Evolutionary conservation across 768 basidiomycete species (phyloP).

Genomic region (Imleria badia): DNA sequence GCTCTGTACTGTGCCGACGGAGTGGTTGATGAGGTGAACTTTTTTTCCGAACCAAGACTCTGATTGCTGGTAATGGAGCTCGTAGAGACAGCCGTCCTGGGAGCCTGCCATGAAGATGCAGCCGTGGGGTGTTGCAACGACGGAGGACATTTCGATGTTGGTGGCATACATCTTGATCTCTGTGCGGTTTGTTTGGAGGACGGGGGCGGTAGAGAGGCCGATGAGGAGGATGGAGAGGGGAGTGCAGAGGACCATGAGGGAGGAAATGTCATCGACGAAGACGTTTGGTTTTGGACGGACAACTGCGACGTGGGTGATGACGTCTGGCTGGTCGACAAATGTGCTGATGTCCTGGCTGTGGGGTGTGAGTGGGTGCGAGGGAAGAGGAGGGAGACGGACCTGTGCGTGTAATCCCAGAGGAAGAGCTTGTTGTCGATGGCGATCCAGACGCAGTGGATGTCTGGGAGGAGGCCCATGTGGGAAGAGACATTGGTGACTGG

Average conservation of each 20-base stretch:
- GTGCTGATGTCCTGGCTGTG: slow-evolving; percentile 84
- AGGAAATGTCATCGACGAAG: slow-evolving; percentile 91
- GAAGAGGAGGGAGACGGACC: slow-evolving; percentile 53
- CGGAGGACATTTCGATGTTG: slow-evolving; percentile 86
- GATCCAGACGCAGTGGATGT: slow-evolving; percentile 94
- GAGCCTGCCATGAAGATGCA: slow-evolving; percentile 89
- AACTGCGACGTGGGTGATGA: slow-evolving; percentile 85
- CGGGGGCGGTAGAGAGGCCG: slow-evolving; percentile 61
- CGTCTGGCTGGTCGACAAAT: slow-evolving; percentile 88
- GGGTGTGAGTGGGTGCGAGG: slow-evolving; percentile 4
- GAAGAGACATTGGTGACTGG: slow-evolving; percentile 68
- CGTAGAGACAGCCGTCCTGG: slow-evolving; percentile 87
- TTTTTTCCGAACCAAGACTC: slow-evolving; percentile 93
- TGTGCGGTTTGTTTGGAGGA: slow-evolving; percentile 48
- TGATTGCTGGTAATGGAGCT: slow-evolving; percentile 86
- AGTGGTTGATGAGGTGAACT: slow-evolving; percentile 83
- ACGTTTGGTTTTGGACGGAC: slow-evolving; percentile 83
- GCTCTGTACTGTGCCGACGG: slow-evolving; percentile 74
- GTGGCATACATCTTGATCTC: slow-evolving; percentile 90
- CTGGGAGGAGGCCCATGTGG: slow-evolving; percentile 88
- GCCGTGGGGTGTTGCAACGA: slow-evolving; percentile 76
- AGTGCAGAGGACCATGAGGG: slow-evolving; percentile 87
- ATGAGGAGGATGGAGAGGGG: slow-evolving; percentile 80
- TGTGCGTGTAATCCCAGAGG: slow-evolving; percentile 94
- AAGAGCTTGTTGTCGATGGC: slow-evolving; percentile 92